Evolutionary conservation across 441 rosid genomes (phyloP).

Genomic region (Omphalea diandra): DNA sequence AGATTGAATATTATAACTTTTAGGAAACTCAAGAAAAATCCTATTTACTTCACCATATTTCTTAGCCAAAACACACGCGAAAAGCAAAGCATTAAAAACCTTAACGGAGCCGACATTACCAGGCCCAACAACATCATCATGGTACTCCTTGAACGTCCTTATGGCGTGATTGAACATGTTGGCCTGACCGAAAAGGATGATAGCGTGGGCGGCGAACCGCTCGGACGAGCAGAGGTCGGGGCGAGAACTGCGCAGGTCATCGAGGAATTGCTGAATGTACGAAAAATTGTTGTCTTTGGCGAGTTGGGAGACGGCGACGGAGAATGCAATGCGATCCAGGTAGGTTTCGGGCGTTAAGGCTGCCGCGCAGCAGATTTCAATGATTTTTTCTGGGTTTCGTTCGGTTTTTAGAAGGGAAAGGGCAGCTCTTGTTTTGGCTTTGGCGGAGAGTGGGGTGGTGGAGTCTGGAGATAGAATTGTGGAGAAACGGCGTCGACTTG

Average conservation of each 20-base stretch:
- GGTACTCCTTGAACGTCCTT: conserved; percentile 47
- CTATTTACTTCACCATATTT: conserved; percentile 55
- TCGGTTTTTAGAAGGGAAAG: conserved; percentile 68
- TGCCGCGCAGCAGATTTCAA: conserved; percentile 78
- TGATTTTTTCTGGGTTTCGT: conserved; percentile 57
- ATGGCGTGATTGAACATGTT: conserved; percentile 66
- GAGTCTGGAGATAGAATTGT: conserved; percentile 48
- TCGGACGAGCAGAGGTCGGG: conserved; percentile 56
- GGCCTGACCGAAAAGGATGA: conserved; percentile 75
- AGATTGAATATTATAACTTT: conserved; percentile 46
- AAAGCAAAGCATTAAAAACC: conserved; percentile 58
- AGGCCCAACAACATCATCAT: conserved; percentile 31
- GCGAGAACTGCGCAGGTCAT: conserved; percentile 47
- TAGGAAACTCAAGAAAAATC: conserved; percentile 63
- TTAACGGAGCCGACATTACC: conserved; percentile 46
- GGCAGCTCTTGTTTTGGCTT: conserved; percentile 58
- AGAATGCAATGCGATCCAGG: conserved; percentile 61
- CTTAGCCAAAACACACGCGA: conserved; percentile 58
- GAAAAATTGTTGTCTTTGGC: conserved; percentile 47
- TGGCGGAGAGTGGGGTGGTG: conserved; percentile 50
- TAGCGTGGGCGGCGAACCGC: conserved; percentile 57
- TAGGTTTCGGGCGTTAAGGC: conserved; percentile 56
- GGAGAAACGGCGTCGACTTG: conserved; percentile 34
- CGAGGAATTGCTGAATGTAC: conserved; percentile 46
- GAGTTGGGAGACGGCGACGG: conserved; percentile 61